These are phyloP conservation scores for Leccinum uliginosum DNA, from an alignment of 768 basidiomycete species.

Conservation along the genomic window DNA sequence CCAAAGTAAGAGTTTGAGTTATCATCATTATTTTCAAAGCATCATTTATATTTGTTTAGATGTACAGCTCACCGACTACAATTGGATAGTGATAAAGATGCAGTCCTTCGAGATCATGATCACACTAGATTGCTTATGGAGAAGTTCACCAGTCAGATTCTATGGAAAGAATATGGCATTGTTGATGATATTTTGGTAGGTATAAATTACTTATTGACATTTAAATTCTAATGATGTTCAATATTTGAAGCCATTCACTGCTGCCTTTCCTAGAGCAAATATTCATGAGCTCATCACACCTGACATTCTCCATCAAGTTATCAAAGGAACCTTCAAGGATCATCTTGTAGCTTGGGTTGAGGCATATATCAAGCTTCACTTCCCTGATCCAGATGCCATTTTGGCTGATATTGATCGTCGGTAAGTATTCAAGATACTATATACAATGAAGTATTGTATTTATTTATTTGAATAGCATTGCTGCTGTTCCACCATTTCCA, in stretches of 20 bases:
- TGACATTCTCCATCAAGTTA: not conserved
- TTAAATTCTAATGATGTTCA: not conserved
- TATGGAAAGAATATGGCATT: not conserved
- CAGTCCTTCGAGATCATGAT: not conserved
- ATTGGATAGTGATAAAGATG: not conserved
- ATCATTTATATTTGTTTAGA: not conserved
- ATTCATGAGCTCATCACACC: not conserved
- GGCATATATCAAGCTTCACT: no score
- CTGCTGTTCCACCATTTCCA: not conserved
- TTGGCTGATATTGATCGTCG: not conserved
- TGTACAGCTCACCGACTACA: not conserved
- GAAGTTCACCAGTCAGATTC: not conserved
- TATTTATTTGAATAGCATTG: not conserved
- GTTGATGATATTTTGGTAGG: not conserved
- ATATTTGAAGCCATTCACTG: not conserved
- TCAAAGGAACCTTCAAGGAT: not conserved
- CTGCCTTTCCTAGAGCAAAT: not conserved
- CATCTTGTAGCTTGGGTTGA: not conserved
- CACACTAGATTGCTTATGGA: not conserved
- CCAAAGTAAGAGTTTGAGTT: not conserved
- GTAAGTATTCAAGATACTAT: not conserved
- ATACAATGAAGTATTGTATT: no score
- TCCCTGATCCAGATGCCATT: not conserved
- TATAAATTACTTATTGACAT: not conserved
- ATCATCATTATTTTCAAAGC: no score